Percentiles rank a stretch among this genome's conserved stretches.
These are phyloP conservation scores for Helenozyma rhizophorensis DNA, from an alignment of 805 yeast genomes.

Conservation along the genomic window DNA sequence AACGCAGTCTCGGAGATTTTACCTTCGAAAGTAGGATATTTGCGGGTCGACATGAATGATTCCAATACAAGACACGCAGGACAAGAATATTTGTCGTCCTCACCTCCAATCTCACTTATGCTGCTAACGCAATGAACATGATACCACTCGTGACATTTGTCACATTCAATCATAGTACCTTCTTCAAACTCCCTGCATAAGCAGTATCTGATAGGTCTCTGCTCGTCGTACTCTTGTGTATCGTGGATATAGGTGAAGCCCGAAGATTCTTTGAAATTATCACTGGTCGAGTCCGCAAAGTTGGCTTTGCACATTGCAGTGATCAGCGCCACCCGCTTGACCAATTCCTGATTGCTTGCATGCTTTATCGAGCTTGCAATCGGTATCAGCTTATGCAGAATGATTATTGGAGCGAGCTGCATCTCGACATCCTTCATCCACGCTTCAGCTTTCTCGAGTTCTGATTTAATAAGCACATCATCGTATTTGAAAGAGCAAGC, in stretches of 20 bases:
- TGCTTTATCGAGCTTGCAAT: slow-evolving; percentile 13
- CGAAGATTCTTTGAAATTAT: slow-evolving; percentile 23
- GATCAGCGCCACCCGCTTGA: slow-evolving; percentile 17
- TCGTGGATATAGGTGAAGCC: slow-evolving; percentile 14
- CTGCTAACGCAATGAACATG: slow-evolving; percentile 51
- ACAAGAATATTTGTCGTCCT: slow-evolving; percentile 14
- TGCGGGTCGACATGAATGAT: not conserved
- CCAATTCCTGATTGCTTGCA: slow-evolving; percentile 16
- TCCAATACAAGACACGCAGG: slow-evolving; percentile 10
- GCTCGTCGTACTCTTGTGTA: slow-evolving; percentile 6
- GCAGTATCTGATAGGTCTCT: slow-evolving; percentile 39
- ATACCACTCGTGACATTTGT: slow-evolving; percentile 67
- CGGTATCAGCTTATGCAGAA: too few species aligned
- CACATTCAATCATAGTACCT: slow-evolving; percentile 69
- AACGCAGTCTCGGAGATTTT: slow-evolving; percentile 1
- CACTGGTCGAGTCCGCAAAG: slow-evolving; percentile 23
- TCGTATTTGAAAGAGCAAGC: slow-evolving; percentile 21
- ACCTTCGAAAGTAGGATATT: not conserved
- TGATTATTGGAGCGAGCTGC: not conserved
- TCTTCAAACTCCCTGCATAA: slow-evolving; percentile 58
- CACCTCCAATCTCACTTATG: slow-evolving; percentile 9
- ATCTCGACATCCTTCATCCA: slow-evolving; percentile 21
- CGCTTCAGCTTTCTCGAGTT: slow-evolving; percentile 16
- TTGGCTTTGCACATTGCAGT: slow-evolving; percentile 20
- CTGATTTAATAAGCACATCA: slow-evolving; percentile 7